Evolutionary conservation across 177 flowering plant genomes (phyloP), one percentile per base, ranked within the genome.

Genomic region (Vitis hybrid): DNA sequence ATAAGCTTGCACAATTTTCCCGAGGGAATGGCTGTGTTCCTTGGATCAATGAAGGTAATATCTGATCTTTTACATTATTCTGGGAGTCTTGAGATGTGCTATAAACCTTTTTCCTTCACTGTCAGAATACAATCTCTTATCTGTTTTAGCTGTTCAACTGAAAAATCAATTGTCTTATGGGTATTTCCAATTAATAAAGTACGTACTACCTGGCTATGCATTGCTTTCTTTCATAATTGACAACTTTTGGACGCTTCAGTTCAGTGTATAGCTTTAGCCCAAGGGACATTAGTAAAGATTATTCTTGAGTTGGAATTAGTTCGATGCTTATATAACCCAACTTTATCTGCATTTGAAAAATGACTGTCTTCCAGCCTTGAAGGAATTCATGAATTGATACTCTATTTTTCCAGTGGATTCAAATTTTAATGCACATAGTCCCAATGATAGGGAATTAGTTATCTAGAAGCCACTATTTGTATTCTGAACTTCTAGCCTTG

Each of bases 1-100:
- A 95, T 93, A 83, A 93, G 98, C 82, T 87, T 93, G 86, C 98
- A 95, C 82, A 95, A 95, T 83, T 91, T 95, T 78, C 99, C 99
- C 19, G 99, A 95, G 81, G 99, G 99, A 70, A 95, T 95, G 99
- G 99, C 98, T 9, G 97, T 93, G 45, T 95, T 91, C 78, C 97
- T 95, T 73, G 98, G 98, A 74, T 95, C 98, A 67, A 80, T 91
- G 14, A 93, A 95, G 98, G 99, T 93, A 83, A n/a, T 9, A 29
- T 8, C 19, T 68, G 5, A 51, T 57, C 20, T 65, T 65, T 55
- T 62, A 12, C 62, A 12, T 61, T 52, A 11, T 56, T 62, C 22
- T 58, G 16, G 33, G 11, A 29, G 60, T 60, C 31, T n/a, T 26
- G 48, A 53, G 19, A 18, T 39, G 39, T 33, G 45, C 45, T 33